A percentile compares a stretch with the other conserved stretches of the same genome.
These are phyloP conservation scores for Coemansia sp. DNA, from an alignment of 192 early-diverging fungal species.

Conservation along the genomic window DNA sequence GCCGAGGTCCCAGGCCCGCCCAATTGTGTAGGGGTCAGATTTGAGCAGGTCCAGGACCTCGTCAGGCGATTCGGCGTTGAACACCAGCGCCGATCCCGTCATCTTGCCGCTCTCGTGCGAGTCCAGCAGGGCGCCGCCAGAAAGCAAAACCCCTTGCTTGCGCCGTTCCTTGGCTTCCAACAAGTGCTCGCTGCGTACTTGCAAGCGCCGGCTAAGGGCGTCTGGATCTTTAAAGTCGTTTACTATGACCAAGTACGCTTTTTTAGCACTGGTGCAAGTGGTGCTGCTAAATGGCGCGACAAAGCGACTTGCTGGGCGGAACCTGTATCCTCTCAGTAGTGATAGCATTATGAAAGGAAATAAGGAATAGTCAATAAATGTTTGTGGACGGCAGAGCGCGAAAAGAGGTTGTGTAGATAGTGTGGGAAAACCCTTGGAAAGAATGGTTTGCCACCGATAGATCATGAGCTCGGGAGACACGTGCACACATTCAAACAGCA, in stretches of 20 bases:
- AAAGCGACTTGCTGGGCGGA: too few species aligned
- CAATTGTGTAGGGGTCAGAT: slow-evolving; percentile 52
- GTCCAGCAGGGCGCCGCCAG: slow-evolving; percentile 54
- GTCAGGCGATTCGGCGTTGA: slow-evolving; percentile 45
- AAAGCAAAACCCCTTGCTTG: slow-evolving; percentile 28
- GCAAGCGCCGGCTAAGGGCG: slow-evolving; percentile 41
- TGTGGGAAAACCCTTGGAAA: not conserved
- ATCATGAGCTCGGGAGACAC: too few species aligned
- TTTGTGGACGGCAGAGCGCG: too few species aligned
- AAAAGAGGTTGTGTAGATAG: too few species aligned
- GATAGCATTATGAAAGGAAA: too few species aligned
- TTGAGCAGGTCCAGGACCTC: slow-evolving; percentile 46
- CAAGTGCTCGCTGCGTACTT: slow-evolving; percentile 47
- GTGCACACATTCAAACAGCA: too few species aligned
- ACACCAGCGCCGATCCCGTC: slow-evolving; percentile 54
- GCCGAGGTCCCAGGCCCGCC: slow-evolving; percentile 53
- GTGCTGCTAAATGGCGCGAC: not conserved
- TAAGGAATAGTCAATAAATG: too few species aligned
- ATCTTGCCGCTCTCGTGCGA: slow-evolving; percentile 52
- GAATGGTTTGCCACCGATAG: not conserved
- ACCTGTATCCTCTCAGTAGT: too few species aligned
- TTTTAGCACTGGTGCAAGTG: not conserved
- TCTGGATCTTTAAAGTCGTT: slow-evolving; percentile 53
- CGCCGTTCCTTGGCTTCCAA: slow-evolving; percentile 24
- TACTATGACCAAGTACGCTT: slow-evolving; percentile 52